phyloP scores from a whole-genome alignment of 2,329 filamentous ascomycete genomes.

The Ilyonectria robusta region DNA sequence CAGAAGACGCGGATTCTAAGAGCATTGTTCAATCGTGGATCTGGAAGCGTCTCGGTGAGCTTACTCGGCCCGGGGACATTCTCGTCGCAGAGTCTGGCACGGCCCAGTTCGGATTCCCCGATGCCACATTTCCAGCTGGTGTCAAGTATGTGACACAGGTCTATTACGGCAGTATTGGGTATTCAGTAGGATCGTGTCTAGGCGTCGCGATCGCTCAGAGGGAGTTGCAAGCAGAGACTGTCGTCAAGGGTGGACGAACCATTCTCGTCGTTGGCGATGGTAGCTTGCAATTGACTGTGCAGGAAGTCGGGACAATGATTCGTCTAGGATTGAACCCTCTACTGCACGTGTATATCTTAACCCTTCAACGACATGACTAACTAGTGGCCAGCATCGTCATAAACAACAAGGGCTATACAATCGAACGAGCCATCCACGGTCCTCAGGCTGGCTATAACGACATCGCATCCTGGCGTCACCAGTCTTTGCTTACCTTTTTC shows the following conservation, averaged over 20 bases:
- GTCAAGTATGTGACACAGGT: constrained; percentile 29
- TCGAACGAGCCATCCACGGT: constrained; percentile 28
- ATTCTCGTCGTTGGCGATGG: constrained; percentile 30
- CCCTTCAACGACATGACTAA: fast-evolving
- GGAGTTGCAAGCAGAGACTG: constrained; percentile 3
- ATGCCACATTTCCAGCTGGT: constrained; percentile 20
- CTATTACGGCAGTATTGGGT: constrained; percentile 32
- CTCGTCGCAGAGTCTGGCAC: constrained; percentile 30
- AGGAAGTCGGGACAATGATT: constrained; percentile 29
- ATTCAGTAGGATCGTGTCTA: constrained; percentile 24
- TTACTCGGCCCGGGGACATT: constrained; percentile 21
- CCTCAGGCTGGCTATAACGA: constrained; percentile 25
- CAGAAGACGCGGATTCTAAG: constrained; percentile 7
- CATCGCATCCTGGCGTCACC: constrained; percentile 27
- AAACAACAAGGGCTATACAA: constrained; percentile 31
- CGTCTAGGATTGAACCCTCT: constrained; percentile 14
- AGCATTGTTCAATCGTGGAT: constrained; percentile 30
- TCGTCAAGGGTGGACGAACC: not conserved
- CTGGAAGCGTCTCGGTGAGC: constrained; percentile 24
- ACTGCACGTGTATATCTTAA: not conserved
- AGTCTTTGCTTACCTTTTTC: constrained; percentile 14
- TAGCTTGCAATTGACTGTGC: constrained; percentile 29
- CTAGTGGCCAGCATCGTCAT: constrained; percentile 17
- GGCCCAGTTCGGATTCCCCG: constrained; percentile 27
- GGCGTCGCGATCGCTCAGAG: constrained; percentile 24